Base-by-base conservation (phyloP, 2,329 filamentous ascomycete genomes). In the Pseudopyrenochaeta lycopersici region DNA sequence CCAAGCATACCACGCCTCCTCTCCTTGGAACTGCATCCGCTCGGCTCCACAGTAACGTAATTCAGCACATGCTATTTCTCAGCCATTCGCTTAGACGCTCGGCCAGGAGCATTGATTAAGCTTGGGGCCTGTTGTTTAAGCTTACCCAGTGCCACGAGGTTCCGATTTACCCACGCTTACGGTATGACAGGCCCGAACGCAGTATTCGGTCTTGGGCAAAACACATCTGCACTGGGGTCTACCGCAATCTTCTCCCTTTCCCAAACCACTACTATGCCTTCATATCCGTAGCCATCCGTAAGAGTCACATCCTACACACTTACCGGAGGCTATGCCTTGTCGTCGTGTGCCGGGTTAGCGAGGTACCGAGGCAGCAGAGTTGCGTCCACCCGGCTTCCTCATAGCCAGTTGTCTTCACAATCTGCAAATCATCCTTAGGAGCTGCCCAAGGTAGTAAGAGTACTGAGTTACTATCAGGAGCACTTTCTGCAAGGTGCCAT, bases 31-130 rank as follows among this genome's bases (percentile, higher is more conserved):
- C 52, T 54, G 39, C 52, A 49, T 67, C 70, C 64, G 66, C 64
- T 67, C 65, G 62, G 58, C 64, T 72, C 69, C 68, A 70, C 66
- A 58, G 49, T 50, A 65, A 70, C 69, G 64, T 68, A 68, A 71
- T 69, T 56, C 45, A 51, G 53, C 48, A 49, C 39, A 33, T 58
- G 29, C 46, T 43, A 50, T 56, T 58, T 53, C 51, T 64, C 60
- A 67, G 66, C 60, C 56, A 52, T 54, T 64, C 54, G 60, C 60
- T 62, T 60, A 56, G 52, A 40, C 12, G 46, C 62, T 67, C 54
- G 62, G 64, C 61, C 56, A 52, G 30, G 48, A 51, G 52, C 33
- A 62, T 64, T 44, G 47, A 63, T 67, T 64, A 68, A 68, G 68
- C 68, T 64, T 68, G 66, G 65, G 68, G 63, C 52, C 52, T 60